Base-by-base conservation (phyloP, 192 early-diverging fungal genomes). In the Linnemannia schmuckeri region DNA sequence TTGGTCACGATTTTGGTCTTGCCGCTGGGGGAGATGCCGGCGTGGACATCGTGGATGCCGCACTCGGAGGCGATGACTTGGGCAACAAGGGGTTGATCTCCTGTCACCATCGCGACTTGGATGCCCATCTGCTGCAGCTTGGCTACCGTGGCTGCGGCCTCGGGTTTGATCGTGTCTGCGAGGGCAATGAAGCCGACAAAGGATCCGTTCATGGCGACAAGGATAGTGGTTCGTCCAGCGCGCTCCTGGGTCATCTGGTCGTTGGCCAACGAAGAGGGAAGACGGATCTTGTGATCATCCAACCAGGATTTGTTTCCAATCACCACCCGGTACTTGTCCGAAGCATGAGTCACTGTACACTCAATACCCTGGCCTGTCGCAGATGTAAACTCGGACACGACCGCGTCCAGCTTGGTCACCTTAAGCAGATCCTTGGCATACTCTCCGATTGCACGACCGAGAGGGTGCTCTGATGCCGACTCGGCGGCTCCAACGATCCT, bases 101-200 rank as follows among this genome's bases (percentile, higher is more conserved):
- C 98, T 0, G 98, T 99, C 4, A 98, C 94, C 96, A 99, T 98
- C 12, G 94, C 92, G 41, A 95, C 94, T 57, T 93, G 89, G 68
- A 97, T 91, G 18, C 95, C 95, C 95, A 98, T 94, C 18, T 75
- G 47, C 70, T 94, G 89, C 69, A 99, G 90, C 15, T 93, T 93
- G 10, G 91, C 91, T 1, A 99, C 91, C 2, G 95, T 92, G 10
- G 91, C 85, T 20, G 89, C 89, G 7, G 97, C 89, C 80, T 97
- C 97, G 4, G 97, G 95, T 33, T 96, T 96, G 77, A 98, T 81
- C 6, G 88, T 90, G 83, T 99, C 98, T 15, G 97, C 92, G n/a
- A 99, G 90, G 3, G 96, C 95, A 75, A 97, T 85, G 79, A 93
- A 92, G 1, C 96, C 96, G 2, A 92, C 88, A 35, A 92, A 92